These are phyloP conservation scores for Kwoniella shivajii DNA, from an alignment of 1,284 basidiomycete species.

Conservation along the genomic window DNA sequence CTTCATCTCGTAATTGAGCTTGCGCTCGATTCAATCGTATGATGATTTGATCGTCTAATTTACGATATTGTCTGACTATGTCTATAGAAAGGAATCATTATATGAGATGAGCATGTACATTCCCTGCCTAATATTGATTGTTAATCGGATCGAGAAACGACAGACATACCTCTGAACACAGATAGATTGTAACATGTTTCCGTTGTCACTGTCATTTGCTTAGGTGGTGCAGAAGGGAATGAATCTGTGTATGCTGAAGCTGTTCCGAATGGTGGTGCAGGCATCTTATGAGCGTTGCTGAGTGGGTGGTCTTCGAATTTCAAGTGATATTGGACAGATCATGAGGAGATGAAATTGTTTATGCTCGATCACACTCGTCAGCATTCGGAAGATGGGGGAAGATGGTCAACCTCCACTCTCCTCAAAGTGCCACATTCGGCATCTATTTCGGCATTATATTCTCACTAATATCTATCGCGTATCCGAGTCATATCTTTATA, in stretches of 20 bases:
- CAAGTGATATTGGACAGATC: background rate
- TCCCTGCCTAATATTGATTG: background rate
- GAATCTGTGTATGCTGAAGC: constrained; percentile 53
- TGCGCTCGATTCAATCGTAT: constrained; percentile 81
- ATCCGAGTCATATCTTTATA: background rate
- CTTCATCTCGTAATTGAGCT: constrained; percentile 71
- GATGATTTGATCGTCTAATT: constrained; percentile 76
- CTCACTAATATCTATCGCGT: background rate
- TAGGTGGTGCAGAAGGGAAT: constrained; percentile 48
- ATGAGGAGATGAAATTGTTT: background rate
- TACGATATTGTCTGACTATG: constrained; percentile 79
- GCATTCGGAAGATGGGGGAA: background rate
- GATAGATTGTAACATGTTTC: constrained; percentile 73
- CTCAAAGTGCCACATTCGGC: background rate
- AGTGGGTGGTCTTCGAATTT: background rate
- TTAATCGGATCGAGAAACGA: background rate
- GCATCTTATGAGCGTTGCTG: constrained; percentile 19
- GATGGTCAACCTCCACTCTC: constrained; percentile 9
- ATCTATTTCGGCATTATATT: background rate
- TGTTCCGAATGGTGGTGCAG: constrained; percentile 47
- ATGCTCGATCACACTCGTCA: background rate
- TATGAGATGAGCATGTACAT: background rate
- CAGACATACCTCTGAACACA: constrained; percentile 72
- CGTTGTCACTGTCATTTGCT: constrained; percentile 44
- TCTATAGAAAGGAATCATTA: constrained; percentile 62